These are phyloP conservation scores for Emmonsiellopsis sp. DNA, from an alignment of 2,329 filamentous ascomycete species.

Conservation along the genomic window DNA sequence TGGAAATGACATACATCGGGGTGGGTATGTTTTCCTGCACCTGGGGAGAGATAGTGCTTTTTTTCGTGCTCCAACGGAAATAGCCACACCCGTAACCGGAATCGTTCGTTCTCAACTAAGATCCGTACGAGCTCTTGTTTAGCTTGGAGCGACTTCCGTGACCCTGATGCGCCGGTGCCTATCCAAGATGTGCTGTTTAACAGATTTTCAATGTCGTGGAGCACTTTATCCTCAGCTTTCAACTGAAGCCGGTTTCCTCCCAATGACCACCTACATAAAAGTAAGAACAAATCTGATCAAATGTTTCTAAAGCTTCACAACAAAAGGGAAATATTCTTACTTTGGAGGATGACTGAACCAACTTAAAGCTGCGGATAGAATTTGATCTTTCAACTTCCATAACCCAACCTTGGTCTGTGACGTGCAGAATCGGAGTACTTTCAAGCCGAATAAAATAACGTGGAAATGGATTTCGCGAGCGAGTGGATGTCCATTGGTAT, in stretches of 20 bases:
- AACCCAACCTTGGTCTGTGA: constrained; percentile 54
- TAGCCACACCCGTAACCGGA: constrained; percentile 79
- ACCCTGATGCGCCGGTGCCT: constrained; percentile 40
- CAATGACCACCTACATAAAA: constrained; percentile 66
- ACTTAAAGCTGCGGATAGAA: constrained; percentile 72
- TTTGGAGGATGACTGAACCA: constrained; percentile 80
- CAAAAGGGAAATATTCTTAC: constrained; percentile 20
- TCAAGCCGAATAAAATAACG: constrained; percentile 71
- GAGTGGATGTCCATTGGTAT: constrained; percentile 69
- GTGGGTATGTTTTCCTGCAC: constrained; percentile 22
- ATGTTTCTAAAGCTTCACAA: neutral
- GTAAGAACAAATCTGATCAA: constrained; percentile 9
- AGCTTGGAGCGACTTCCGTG: constrained; percentile 56
- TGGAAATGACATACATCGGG: constrained; percentile 7
- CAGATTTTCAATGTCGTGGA: constrained; percentile 62
- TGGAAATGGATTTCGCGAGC: constrained; percentile 88
- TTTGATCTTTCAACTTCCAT: constrained; percentile 80
- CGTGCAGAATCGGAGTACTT: constrained; percentile 64
- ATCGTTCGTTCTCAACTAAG: constrained; percentile 75
- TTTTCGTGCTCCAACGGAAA: constrained; percentile 62
- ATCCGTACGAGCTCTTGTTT: constrained; percentile 79
- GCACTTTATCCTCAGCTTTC: constrained; percentile 78
- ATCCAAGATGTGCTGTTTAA: constrained; percentile 57
- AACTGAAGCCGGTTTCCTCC: constrained; percentile 88
- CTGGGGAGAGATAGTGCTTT: constrained; percentile 41